Evolutionary conservation across 768 basidiomycete species (phyloP), one percentile per base, ranked within the genome.

Genomic region (Suillus clintonianus): DNA sequence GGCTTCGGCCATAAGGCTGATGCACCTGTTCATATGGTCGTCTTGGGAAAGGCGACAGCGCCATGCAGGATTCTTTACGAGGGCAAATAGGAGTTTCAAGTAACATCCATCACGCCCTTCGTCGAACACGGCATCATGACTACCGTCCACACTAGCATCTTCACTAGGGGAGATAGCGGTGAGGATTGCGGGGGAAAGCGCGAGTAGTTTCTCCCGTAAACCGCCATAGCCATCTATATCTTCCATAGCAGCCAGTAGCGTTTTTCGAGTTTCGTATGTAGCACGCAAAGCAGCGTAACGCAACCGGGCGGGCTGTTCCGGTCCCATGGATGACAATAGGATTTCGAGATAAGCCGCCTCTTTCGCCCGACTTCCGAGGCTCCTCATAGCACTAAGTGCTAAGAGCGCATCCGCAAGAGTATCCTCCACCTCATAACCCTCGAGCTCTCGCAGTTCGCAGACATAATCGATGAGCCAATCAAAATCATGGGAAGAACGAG

Each of bases 331-430:
- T 24, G 39, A 64, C 13, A 64, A 24, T 10, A 64, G 62, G 9
- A 51, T 34, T 5, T 63, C 60, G 19, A 64, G 50, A 50, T 62
- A 64, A 1, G 51, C 14, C 15, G 62, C 19, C 14, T 53, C 30
- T 22, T 58, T 63, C 19, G 45, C 41, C 15, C 6, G 43, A 37
- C 51, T 42, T 30, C 42, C 42, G 2, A 65, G 41, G 32, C 47
- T 45, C 14, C 22, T 22, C 54, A 64, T 56, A 42, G 45, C 55
- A 39, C 64, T 58, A 24, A 64, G 37, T 37, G 50, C 62, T 8
- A 56, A 62, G 51, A 65, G 47, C 30, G 63, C 64, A 36, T 65
- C 64, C 10, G 62, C 62, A 45, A 65, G 53, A 14, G 64, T 42
- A 13, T 57, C 56, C 39, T 57, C 56, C 19, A 57, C 56, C 10